These are phyloP conservation scores for Botryosphaeria dothidea DNA, from an alignment of 2,329 filamentous ascomycete genomes.

Conservation along the genomic window DNA sequence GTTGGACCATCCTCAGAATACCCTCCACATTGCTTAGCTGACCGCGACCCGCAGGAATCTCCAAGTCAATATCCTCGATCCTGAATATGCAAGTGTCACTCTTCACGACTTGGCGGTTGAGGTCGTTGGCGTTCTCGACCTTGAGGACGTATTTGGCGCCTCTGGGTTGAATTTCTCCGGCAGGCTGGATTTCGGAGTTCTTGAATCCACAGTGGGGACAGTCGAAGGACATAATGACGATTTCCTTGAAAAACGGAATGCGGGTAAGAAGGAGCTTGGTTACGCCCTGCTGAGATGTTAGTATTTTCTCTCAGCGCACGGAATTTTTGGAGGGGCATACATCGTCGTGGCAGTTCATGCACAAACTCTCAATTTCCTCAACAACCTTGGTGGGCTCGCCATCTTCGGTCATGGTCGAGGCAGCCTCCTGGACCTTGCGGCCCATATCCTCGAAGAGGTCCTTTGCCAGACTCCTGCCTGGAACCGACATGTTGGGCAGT, in stretches of 20 bases:
- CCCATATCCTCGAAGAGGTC: conserved; percentile 57
- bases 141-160: conserved; percentile 82
- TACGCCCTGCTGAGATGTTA: conserved; percentile 60
- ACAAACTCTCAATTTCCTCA: conserved; percentile 55
- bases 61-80: conserved; percentile 88
- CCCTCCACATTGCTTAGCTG: conserved; percentile 95
- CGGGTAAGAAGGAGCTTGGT: conserved; percentile 86
- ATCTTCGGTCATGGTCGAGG: conserved; percentile 35
- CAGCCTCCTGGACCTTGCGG: conserved; percentile 47
- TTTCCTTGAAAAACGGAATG: conserved; percentile 96
- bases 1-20: conserved; percentile 73
- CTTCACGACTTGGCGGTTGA: conserved; percentile 87
- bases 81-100: conserved; percentile 83
- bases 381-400: conserved; percentile 50
- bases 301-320: not conserved
- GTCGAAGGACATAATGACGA: conserved; percentile 95
- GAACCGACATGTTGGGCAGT: conserved; percentile 32
- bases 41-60: conserved; percentile 87
- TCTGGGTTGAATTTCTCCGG: conserved; percentile 86
- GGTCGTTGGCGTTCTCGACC: conserved; percentile 70
- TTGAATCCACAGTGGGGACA: conserved; percentile 87
- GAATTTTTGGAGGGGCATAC: conserved; percentile 33
- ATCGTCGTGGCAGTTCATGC: conserved; percentile 57
- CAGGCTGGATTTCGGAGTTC: conserved; percentile 93
- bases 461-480: conserved; percentile 38